Evolutionary conservation across 768 basidiomycete species (phyloP), one percentile per base, ranked within the genome.

Genomic region (Phanerochaete carnosa): DNA sequence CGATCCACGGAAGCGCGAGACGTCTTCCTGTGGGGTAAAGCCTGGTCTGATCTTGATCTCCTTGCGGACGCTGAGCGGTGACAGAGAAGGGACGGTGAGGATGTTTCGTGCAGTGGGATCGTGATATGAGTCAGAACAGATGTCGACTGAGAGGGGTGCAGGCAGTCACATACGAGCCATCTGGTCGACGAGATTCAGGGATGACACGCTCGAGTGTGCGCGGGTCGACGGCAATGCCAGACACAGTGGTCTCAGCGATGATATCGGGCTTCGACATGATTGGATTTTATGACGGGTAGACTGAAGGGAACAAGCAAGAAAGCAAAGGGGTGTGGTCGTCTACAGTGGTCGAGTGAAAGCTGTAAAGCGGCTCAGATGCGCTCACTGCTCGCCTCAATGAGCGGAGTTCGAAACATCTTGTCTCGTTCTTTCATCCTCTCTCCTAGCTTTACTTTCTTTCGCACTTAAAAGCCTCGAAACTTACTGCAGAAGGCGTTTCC

Each of bases 1-100:
- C 47, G 86, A 83, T 45, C 90, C 85, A 56, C 92, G 84, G 74
- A 95, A 98, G 51, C 88, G 86, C n/a, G 84, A 81, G 8, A 95
- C 83, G 74, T 98, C 95, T 73, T 98, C 95, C 74, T 95, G 93
- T 0, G 95, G 95, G 4, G 93, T 96, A 75, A 89, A 98, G 0
- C 95, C 95, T 2, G 94, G 95, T 28, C 95, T 82, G 64, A 98
- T 88, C 77, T 89, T 95, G 59, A 90, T 77, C 74, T 95, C 84
- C 75, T 95, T 96, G 63, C 95, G 88, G 33, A 92, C 73, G 51
- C 95, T 97, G 72, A 19, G 23, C 13, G 22, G 35, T 37, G 23
- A 22, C 35, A 39, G 5, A 37, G 43, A 8, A 53, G 58, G 29
- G 60, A n/a, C 28, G 55, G 23, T 25, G 26, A 9, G 23, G 16